A percentile compares a stretch with the other conserved stretches of the same genome.
Evolutionary conservation across 257 asterid genomes (phyloP).

Genomic region (Fraxinus anomala): DNA sequence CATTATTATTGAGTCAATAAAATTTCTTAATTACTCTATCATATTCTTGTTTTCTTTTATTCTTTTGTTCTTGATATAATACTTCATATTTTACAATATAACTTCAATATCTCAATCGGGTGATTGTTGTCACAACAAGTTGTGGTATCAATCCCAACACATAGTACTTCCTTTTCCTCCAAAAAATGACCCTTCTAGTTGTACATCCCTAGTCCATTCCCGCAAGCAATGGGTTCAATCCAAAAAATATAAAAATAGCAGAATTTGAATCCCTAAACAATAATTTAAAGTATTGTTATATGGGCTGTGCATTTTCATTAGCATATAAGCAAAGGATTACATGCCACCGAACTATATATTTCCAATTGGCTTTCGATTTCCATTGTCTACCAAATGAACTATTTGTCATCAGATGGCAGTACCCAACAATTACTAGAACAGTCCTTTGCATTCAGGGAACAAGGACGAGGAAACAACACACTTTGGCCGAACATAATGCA

Average conservation of each 20-base stretch:
- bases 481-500: not conserved
- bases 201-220: not conserved
- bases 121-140: too few species aligned
- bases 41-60: too few species aligned
- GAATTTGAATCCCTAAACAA: not conserved
- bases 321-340: too few species aligned
- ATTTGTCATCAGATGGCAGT: not conserved
- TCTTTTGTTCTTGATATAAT: too few species aligned
- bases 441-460: conserved; percentile 4
- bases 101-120: too few species aligned
- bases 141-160: too few species aligned
- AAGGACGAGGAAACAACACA: not conserved
- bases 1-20: too few species aligned
- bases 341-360: not conserved
- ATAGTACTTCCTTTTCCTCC: not conserved
- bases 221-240: not conserved
- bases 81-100: too few species aligned
- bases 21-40: too few species aligned
- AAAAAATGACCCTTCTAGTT: not conserved
- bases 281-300: not conserved
- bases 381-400: conserved; percentile 1
- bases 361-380: not conserved
- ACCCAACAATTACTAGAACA: not conserved
- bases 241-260: too few species aligned
- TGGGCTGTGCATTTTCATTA: too few species aligned